These are phyloP conservation scores for Prunus persica DNA, from an alignment of 306 rosid genomes.

Conservation along the genomic window Prunus_persica_NCBIv2 NC_034016.1:20613001-20613500, in stretches of 20 bases:
- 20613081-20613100: neutral
- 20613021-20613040: too few relatives aligned
- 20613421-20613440: neutral
- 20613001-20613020: too few relatives aligned
- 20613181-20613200: neutral
- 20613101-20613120: neutral
- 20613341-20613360: neutral
- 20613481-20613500: slow-evolving; percentile 14
- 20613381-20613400: neutral
- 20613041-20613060: too few relatives aligned
- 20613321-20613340: neutral
- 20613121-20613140: neutral
- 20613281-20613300: neutral
- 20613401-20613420: neutral
- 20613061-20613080: neutral
- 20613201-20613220: too few relatives aligned
- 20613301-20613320: neutral
- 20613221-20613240: neutral
- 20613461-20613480: neutral
- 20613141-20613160: neutral
- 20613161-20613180: neutral
- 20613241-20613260: neutral
- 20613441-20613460: neutral
- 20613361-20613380: neutral
- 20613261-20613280: neutral